Percentiles rank a stretch among this genome's conserved stretches.
These are phyloP conservation scores for Castanea crenata DNA, from an alignment of 306 rosid genomes.

Conservation along the genomic window DNA sequence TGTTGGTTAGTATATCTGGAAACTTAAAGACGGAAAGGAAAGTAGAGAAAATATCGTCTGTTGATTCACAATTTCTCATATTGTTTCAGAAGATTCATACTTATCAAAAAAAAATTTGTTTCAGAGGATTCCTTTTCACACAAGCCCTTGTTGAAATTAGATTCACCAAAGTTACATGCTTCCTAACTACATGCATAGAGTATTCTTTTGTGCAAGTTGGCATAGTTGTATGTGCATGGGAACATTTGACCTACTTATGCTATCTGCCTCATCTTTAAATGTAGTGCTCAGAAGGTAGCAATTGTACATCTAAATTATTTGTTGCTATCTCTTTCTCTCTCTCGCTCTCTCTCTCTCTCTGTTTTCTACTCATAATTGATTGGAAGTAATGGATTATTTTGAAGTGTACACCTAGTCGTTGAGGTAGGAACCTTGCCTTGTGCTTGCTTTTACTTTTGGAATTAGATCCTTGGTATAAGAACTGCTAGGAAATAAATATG, in stretches of 20 bases:
- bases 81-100: background rate
- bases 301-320: background rate
- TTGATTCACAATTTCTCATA: background rate
- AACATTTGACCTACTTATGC: background rate
- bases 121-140: background rate
- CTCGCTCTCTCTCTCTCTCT: background rate
- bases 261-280: background rate
- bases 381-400: background rate
- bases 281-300: background rate
- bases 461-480: background rate
- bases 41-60: background rate
- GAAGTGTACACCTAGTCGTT: background rate
- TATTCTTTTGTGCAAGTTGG: background rate
- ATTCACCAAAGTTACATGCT: background rate
- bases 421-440: background rate
- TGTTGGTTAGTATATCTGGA: background rate
- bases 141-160: background rate
- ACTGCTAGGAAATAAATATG: background rate
- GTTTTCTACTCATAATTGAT: background rate
- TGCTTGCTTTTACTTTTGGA: background rate
- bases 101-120: background rate
- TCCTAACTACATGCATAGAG: background rate
- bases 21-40: background rate
- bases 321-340: background rate
- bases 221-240: too few relatives aligned